These are phyloP conservation scores for Zoysia japonica DNA, from an alignment of 176 grass and related monocot species.

Conservation along the genomic window DNA sequence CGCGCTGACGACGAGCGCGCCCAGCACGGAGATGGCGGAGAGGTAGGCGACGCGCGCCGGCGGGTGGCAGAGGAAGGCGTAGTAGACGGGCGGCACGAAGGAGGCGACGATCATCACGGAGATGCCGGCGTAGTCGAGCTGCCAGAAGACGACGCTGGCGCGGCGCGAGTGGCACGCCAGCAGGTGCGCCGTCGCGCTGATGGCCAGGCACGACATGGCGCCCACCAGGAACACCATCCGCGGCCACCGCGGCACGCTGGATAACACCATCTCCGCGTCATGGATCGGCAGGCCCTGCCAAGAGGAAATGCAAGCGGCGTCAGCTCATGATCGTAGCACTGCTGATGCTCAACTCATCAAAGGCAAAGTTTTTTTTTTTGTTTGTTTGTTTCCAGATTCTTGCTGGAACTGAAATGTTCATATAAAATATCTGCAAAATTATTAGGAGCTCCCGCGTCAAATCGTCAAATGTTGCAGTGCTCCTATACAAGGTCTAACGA, in stretches of 20 bases:
- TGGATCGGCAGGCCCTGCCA: slow-evolving; percentile 32
- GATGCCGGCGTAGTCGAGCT: slow-evolving; percentile 95
- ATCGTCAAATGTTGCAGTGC: too few relatives aligned
- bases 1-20: slow-evolving; percentile 54
- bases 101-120: slow-evolving; percentile 90
- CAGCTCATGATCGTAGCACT: slow-evolving; percentile 5
- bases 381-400: neutral
- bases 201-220: slow-evolving; percentile 76
- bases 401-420: neutral
- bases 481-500: too few relatives aligned
- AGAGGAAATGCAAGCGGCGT: neutral
- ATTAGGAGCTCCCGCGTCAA: neutral
- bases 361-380: neutral
- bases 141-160: slow-evolving; percentile 66
- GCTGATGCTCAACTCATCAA: neutral
- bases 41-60: slow-evolving; percentile 59
- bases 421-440: neutral
- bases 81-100: slow-evolving; percentile 89
- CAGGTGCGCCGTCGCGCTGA: slow-evolving; percentile 79
- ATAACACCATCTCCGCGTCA: neutral
- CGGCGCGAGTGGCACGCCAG: slow-evolving; percentile 85
- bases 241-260: slow-evolving; percentile 69
- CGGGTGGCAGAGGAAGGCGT: slow-evolving; percentile 85
- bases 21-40: slow-evolving; percentile 64
- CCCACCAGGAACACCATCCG: slow-evolving; percentile 76